Base-by-base conservation (phyloP, 768 basidiomycete genomes). In the Agaricus sinodeliciosus region DNA sequence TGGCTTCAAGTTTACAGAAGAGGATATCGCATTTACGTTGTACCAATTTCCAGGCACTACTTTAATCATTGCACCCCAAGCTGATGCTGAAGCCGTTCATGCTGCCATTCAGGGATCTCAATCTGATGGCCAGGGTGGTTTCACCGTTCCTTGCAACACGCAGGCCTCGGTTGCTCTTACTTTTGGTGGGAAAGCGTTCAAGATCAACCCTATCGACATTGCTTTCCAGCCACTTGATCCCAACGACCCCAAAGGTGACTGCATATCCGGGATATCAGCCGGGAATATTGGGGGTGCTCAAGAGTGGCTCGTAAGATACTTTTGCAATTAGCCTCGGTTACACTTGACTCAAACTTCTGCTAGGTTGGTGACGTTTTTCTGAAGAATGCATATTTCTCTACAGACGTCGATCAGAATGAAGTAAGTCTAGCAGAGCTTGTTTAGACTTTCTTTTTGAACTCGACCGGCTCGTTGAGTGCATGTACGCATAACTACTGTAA, bases 71-170 rank as follows among this genome's bases (percentile, higher is more conserved):
- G 55, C 55, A 16, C 55, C 51, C 43, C 35, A 42, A 3, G 46
- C 69, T 55, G 87, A 87, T 57, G 82, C 80, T 36, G 66, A 67
- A 1, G 70, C 74, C 0, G 70, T 90, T 47, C 82, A 88, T 61
- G 58, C 66, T n/a, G 63, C 65, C 7, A 85, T 86, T 59, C 73
- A 79, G 0, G 84, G 82, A 25, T 77, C 85, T 5, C 51, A 64
- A 48, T 73, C 69, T 25, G 69, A 69, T 5, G 74, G 61, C 67
- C 72, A 59, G 66, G 51, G 51, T 16, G 51, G 51, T 12, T 87
- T 74, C 72, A 82, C 74, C 9, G 70, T 90, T 48, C 86, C 88
- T 1, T 90, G 88, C 67, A 82, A 76, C 18, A 78, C 77, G 9
- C 74, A 65, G 43, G 69, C 79, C 13, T 68, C 66, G 36, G 63